Base-by-base conservation (phyloP, 1,284 basidiomycete species). In the Sporisorium scitamineum region DNA sequence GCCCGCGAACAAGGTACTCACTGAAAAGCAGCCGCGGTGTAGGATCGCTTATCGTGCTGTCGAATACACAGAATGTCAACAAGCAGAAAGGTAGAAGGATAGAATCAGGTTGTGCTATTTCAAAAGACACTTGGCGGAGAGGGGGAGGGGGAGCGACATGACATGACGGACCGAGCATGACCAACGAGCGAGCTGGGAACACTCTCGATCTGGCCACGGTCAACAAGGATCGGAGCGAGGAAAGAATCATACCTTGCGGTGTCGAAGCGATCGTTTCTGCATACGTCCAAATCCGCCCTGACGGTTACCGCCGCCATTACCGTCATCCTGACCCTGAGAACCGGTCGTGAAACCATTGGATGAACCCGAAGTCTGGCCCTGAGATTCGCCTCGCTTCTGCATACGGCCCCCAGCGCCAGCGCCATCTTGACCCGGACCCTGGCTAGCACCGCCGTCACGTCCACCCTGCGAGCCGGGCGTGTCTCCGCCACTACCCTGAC, bases 191-290 rank as follows among this genome's bases (percentile, higher is more conserved):
- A 48, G 27, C 47, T n/a, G 13, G 27, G 47, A n/a, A 5, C 37
- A n/a, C 8, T 5, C 37, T 39, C 3, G 37, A 11, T 18, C 37
- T 29, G 24, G 26, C 47, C 22, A 41, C 14, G 18, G 14, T 20
- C n/a, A 42, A 18, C n/a, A 20, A 27, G 53, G 29, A 45, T 10
- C n/a, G 24, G 18, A 53, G 31, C 20, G 32, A 51, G 16, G 32
- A 31, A 20, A n/a, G 24, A n/a, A 50, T 71, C 69, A 71, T 71
- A 71, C 69, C 69, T 71, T 58, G 47, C 53, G 60, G 61, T 63
- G 52, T 47, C 63, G 70, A 31, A 67, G 18, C 8, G 55, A 60
- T 11, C 64, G 60, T 32, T 72, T 72, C 31, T 50, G 45, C 64
- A 67, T 63, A 14, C 54, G 54, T 27, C 68, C 58, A 24, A 9